Evolutionary conservation across 768 basidiomycete species (phyloP).

Genomic region (Dacryopinax spathularia): DNA sequence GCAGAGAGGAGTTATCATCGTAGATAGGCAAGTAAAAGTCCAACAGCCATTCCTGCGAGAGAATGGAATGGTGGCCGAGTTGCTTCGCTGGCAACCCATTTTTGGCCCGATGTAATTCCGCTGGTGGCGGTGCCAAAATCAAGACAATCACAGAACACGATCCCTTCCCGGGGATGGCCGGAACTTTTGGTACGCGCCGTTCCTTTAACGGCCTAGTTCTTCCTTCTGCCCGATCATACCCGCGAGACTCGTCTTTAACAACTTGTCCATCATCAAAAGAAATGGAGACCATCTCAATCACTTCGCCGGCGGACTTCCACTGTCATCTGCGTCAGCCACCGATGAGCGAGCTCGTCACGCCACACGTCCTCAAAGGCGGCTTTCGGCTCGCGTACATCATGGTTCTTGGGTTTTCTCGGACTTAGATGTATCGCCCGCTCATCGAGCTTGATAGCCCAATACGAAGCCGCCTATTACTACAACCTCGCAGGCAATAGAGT

Average conservation of each 20-base stretch:
- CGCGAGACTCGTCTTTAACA: neutral
- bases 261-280: neutral
- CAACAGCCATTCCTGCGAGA: no score
- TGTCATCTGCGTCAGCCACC: slow-evolving; percentile 88
- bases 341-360: slow-evolving; percentile 68
- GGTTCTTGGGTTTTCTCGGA: slow-evolving; percentile 32
- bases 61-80: no score
- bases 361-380: slow-evolving; percentile 81
- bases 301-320: slow-evolving; percentile 78
- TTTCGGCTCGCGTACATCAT: slow-evolving; percentile 91
- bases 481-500: slow-evolving; percentile 64
- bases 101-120: no score
- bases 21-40: no score
- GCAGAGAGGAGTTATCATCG: no score
- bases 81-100: no score
- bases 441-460: slow-evolving; percentile 52
- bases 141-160: no score
- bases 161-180: no score
- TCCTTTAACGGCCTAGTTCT: no score
- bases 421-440: neutral
- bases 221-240: no score
- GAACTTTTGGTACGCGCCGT: no score
- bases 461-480: slow-evolving; percentile 75
- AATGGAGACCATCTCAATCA: neutral
- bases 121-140: no score